Base-by-base conservation (phyloP, 768 basidiomycete genomes). In the Mrakia hoshinonis region DNA sequence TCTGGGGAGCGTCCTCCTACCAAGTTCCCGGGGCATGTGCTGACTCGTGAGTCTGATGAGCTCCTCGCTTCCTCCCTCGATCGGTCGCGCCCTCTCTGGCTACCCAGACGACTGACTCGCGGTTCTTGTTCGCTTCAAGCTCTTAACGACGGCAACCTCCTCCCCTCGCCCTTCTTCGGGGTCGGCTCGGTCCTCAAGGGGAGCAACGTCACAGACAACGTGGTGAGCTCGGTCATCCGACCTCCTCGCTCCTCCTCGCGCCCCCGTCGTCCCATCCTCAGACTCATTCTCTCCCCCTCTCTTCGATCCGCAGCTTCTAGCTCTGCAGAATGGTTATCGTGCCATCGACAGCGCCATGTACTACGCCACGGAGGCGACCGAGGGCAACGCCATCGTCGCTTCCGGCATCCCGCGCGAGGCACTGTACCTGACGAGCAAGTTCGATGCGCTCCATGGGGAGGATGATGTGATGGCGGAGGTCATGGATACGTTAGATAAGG, bases 351-450 rank as follows among this genome's bases (percentile, higher is more conserved):
- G 2, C n/a, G 39, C 64, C 0, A 39, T 63, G 1, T 65, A 29
- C 63, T 81, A 82, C 68, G 68, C 54, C 3, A 82, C 80, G 70
- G 77, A 78, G 58, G 73, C 65, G 5, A 75, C 74, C 10, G 74
- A 52, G 2, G 72, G 68, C 0, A 67, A 69, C n/a, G 70, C 70
- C 0, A 58, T 72, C 48, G 52, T 24, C 4, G 22, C n/a, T n/a
- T 46, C 73, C 70, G 77, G 75, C 3, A 61, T 78, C 11, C 60
- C 75, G 2, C 54, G 79, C 34, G 76, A 78, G 55, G 63, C 76
- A 63, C 77, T 89, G 12, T 89, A 83, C 78, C 82, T 89, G 74
- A 85, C 86, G 10, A 77, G 76, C 47, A 80, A 88, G 74, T 79
- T 87, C 54, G 64, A 4, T 47, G 9, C 34, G 29, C 66, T 81